phyloP scores from a whole-genome alignment of 2,329 filamentous ascomycete species.

The Stagonosporopsis rhizophila region DNA sequence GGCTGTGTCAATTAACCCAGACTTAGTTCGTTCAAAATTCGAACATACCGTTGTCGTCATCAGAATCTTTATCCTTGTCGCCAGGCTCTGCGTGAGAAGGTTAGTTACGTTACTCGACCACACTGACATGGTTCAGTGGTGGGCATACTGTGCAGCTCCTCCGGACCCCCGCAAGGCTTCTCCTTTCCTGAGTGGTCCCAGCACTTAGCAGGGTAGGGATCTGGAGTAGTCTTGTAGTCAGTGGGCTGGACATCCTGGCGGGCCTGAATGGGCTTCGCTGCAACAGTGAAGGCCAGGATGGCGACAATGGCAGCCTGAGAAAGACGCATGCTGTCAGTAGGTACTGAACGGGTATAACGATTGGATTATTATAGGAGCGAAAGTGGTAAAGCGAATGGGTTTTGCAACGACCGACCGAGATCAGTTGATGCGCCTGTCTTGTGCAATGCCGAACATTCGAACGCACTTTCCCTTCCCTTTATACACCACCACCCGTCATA shows the following conservation, averaged over 20 bases:
- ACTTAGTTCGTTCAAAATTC: background rate
- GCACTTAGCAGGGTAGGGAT: slow-evolving; percentile 1
- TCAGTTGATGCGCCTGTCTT: slow-evolving; percentile 6
- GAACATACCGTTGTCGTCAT: background rate
- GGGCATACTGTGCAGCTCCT: background rate
- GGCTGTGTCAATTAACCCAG: background rate
- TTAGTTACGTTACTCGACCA: background rate
- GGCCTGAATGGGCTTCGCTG: slow-evolving; percentile 21
- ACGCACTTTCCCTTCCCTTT: slow-evolving; percentile 1
- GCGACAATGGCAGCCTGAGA: slow-evolving; percentile 23
- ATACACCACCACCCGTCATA: slow-evolving; percentile 6
- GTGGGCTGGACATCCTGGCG: slow-evolving; percentile 10
- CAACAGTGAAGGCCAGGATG: slow-evolving; percentile 22
- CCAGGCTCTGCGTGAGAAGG: background rate
- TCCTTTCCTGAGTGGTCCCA: background rate
- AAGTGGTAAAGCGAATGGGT: background rate
- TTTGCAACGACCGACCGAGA: slow-evolving; percentile 5
- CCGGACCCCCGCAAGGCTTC: background rate
- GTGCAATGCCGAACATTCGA: slow-evolving; percentile 5
- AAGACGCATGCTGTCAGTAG: slow-evolving; percentile 19
- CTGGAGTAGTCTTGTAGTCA: slow-evolving; percentile 14
- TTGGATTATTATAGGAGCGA: slow-evolving; percentile 10
- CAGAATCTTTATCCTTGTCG: background rate
- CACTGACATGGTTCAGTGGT: background rate
- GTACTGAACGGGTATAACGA: slow-evolving; percentile 4